A percentile compares a stretch with the other conserved stretches of the same genome.
Evolutionary conservation across 352 stramenopile genomes (phyloP).

Genomic region (Pseudoperonospora humuli): DNA sequence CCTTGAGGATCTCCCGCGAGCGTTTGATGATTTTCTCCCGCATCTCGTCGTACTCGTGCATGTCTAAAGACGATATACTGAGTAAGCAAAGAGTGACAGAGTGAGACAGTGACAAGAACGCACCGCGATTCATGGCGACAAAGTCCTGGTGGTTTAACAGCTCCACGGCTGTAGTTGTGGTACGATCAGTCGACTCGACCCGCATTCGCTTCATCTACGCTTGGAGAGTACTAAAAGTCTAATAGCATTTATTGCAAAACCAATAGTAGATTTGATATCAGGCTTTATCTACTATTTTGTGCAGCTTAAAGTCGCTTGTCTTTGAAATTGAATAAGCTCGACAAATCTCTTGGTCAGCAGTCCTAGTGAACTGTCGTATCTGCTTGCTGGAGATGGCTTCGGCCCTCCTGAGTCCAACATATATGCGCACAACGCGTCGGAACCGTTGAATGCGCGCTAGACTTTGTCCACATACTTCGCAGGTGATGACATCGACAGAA

Average conservation of each 20-base stretch:
- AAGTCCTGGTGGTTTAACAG: slow-evolving; percentile 44
- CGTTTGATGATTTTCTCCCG: slow-evolving; percentile 93
- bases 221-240: no score
- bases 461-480: no score
- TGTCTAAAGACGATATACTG: slow-evolving; percentile 56
- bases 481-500: no score
- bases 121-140: slow-evolving; percentile 43
- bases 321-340: slow-evolving; percentile 88
- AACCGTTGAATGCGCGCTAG: neutral
- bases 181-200: slow-evolving; percentile 6
- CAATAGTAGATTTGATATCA: no score
- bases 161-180: neutral
- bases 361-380: slow-evolving; percentile 94
- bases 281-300: no score
- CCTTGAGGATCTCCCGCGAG: slow-evolving; percentile 92
- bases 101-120: neutral
- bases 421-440: neutral
- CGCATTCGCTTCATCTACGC: slow-evolving; percentile 7
- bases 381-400: slow-evolving; percentile 67
- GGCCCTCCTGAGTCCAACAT: slow-evolving; percentile 11
- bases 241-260: no score
- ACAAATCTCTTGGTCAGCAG: slow-evolving; percentile 97
- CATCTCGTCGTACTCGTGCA: slow-evolving; percentile 89
- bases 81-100: neutral
- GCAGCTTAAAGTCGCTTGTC: no score